Percentiles rank a stretch among this genome's conserved stretches.
These are phyloP conservation scores for Mallotus japonicus DNA, from an alignment of 441 rosid genomes.

Conservation along the genomic window DNA sequence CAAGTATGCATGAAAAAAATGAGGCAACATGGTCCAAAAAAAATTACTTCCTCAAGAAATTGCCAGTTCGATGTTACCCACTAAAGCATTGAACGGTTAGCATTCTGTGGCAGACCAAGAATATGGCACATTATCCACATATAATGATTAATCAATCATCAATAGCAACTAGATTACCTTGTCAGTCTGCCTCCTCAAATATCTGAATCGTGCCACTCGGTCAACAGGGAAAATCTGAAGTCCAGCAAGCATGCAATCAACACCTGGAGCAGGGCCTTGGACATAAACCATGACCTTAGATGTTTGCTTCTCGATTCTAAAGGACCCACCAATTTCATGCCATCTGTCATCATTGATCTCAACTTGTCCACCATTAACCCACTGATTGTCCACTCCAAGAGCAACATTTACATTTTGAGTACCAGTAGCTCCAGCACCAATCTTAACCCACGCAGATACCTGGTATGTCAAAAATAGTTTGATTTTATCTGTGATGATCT, in stretches of 20 bases:
- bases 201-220: constrained; percentile 54
- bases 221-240: constrained; percentile 81
- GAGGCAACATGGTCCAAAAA: background rate
- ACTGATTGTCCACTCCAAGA: constrained; percentile 75
- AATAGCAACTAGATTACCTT: constrained; percentile 43
- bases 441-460: constrained; percentile 89
- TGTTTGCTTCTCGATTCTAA: constrained; percentile 87
- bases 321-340: constrained; percentile 84
- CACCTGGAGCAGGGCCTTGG: constrained; percentile 83
- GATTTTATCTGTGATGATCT: constrained; percentile 71
- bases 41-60: background rate
- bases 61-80: background rate
- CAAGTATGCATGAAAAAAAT: background rate
- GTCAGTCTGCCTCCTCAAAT: constrained; percentile 59
- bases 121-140: background rate
- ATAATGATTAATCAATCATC: constrained; percentile 11
- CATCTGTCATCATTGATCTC: constrained; percentile 65
- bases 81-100: background rate
- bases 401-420: constrained; percentile 86
- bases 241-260: constrained; percentile 75
- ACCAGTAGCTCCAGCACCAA: constrained; percentile 51
- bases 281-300: constrained; percentile 68
- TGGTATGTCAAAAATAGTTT: constrained; percentile 82
- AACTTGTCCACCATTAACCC: constrained; percentile 89
- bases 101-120: background rate